Base-by-base conservation (phyloP, 768 basidiomycete genomes). In the Mycena belliarum region DNA sequence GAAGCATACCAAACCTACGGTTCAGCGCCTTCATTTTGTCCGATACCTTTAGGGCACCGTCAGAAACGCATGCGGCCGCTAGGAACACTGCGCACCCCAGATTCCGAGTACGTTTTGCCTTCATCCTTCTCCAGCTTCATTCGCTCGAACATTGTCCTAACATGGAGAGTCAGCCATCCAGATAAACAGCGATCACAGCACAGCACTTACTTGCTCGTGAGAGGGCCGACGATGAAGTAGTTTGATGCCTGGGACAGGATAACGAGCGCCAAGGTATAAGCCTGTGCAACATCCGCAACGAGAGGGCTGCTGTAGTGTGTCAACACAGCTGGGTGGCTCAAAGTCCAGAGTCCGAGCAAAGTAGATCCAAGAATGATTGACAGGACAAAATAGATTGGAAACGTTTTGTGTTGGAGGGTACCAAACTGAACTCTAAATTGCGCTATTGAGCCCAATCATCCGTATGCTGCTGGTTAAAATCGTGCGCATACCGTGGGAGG, bases 131-230 rank as follows among this genome's bases (percentile, higher is more conserved):
- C 89, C 56, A 86, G 73, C 60, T 77, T 84, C 47, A 89, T 85
- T 54, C 90, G 79, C 69, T 85, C 71, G 69, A 88, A 85, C 88
- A 89, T 89, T n/a, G 84, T 84, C 70, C 89, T 91, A 33, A n/a
- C 42, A 38, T 18, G 14, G 23, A n/a, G 28, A 29, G 16, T 29
- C 6, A 40, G 25, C 6, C 23, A 41, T 40, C 51, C 21, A 33
- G 6, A 14, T 6, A 7, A 35, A 14, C 16, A 9, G 16, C 16
- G 11, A 18, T 37, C 26, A 35, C 1, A 16, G 3, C 3, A 25
- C 8, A 23, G 33, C 37, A 68, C 84, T 38, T 61, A 84, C 86
- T 81, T 82, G 82, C 81, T 87, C 3, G 88, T 86, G 73, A 84
- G 54, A 1, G 91, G 91, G 6, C 89, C 88, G 57, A 93, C 75